Evolutionary conservation across 768 basidiomycete genomes (phyloP), one percentile per base, ranked within the genome.

Genomic region (Leccinum variicolor): DNA sequence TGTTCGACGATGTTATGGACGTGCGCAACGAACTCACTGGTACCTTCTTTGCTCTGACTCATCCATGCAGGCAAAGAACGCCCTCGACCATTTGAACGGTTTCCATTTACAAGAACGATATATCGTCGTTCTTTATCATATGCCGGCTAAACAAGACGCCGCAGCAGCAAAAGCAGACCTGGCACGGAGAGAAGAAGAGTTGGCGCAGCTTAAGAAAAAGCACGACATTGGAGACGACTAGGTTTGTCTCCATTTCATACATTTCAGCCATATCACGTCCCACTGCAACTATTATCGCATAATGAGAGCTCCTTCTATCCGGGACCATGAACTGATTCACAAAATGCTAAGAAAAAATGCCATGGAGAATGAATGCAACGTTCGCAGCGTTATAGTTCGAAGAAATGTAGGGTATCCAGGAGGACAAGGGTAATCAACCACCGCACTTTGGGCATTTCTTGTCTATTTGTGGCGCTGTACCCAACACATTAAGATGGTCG

Each of bases 71-170:
- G 96, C 96, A 21, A 96, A 97, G 75, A 94, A 95, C 68, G 96
- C 96, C 0, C 84, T 97, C 56, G 95, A 95, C 69, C 94, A 97
- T 73, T 74, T 98, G 68, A 98, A 98, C 65, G 96, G 96, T 47
- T 99, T 99, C 77, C 96, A 99, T 76, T 73, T 99, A 57, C 94
- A 94, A 76, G 96, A 97, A 74, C 89, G 96, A 25, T 99, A 98
- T 75, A 96, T 99, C 53, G 96, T 99, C 56, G 96, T 98, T 9
- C 77, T 98, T 28, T 98, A 96, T 68, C 95, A 98, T 70, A 96
- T 98, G 87, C 93, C 94, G 36, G 88, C 93, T n/a, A 92, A 94
- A 73, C 93, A 95, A 67, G 93, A 95, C 66, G 93, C 93, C 2
- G 92, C 93, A 1, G 89, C 92, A 7, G 89, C 90, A 14, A 97